Evolutionary conservation across 495 filamentous ascomycete species (phyloP).

Genomic region (Trichoderma orchidacearum): DNA sequence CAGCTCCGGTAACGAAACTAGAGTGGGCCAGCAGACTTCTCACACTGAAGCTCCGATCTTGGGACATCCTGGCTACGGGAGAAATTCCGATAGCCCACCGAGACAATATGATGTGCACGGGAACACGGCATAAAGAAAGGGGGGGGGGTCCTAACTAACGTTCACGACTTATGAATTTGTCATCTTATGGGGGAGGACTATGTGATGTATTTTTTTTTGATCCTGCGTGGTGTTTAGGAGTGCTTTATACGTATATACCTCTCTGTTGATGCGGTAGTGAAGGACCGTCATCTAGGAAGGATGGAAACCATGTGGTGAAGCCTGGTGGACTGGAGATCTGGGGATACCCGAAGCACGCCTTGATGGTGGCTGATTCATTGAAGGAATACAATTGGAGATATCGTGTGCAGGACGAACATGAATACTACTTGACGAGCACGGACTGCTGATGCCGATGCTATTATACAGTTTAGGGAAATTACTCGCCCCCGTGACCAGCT

Average conservation of each 20-base stretch:
- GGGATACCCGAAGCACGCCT: background rate
- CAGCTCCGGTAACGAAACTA: background rate
- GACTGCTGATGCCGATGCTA: background rate
- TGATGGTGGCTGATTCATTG: background rate
- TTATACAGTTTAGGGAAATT: no score
- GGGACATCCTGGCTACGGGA: slow-evolving; percentile 19
- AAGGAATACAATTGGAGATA: no score
- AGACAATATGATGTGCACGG: background rate
- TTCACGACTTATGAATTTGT: background rate
- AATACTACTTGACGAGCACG: background rate
- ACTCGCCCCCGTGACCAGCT: no score
- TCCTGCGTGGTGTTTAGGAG: background rate
- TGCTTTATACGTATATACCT: background rate
- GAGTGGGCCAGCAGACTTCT: slow-evolving; percentile 10
- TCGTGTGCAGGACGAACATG: no score
- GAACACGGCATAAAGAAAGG: slow-evolving; percentile 1
- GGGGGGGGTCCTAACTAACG: background rate
- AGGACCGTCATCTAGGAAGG: background rate
- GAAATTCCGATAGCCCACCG: slow-evolving; percentile 1
- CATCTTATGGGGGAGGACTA: background rate
- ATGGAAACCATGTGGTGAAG: background rate
- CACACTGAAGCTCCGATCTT: slow-evolving; percentile 15
- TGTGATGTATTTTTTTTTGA: background rate
- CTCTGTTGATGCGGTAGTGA: background rate
- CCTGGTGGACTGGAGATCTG: background rate